phyloP scores from a whole-genome alignment of 1,139 yeast genomes.

The Sugiyamaella japonica region DNA sequence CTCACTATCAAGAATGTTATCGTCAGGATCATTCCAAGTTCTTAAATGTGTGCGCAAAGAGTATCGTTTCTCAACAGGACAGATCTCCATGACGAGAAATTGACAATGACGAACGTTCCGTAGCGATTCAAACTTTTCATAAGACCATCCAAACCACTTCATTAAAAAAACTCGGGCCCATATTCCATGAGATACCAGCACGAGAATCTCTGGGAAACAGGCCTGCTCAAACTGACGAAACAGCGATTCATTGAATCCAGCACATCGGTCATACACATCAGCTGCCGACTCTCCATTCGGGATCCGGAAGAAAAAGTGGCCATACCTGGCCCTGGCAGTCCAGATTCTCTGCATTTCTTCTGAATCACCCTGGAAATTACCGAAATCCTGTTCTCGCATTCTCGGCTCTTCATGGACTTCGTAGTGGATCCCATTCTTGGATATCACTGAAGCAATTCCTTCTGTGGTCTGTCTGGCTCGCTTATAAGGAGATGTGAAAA shows the following conservation, averaged over 20 bases:
- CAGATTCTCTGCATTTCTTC: slow-evolving; percentile 77
- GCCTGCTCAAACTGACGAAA: slow-evolving; percentile 73
- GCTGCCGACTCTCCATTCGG: slow-evolving; percentile 97
- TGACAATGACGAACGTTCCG: slow-evolving; percentile 84
- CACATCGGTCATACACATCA: slow-evolving; percentile 86
- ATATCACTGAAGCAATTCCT: slow-evolving; percentile 61
- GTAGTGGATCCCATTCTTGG: slow-evolving; percentile 46
- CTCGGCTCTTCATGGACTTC: slow-evolving; percentile 80
- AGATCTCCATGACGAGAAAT: slow-evolving; percentile 71
- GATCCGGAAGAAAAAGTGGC: slow-evolving; percentile 86
- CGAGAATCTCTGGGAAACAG: slow-evolving; percentile 69
- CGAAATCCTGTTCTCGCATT: slow-evolving; percentile 92
- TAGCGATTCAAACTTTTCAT: slow-evolving; percentile 80
- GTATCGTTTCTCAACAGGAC: slow-evolving; percentile 39
- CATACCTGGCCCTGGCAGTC: slow-evolving; percentile 83
- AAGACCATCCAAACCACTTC: slow-evolving; percentile 92
- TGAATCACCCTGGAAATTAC: slow-evolving; percentile 76
- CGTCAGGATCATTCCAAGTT: slow-evolving; percentile 42
- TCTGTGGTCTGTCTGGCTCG: slow-evolving; percentile 81
- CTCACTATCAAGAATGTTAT: slow-evolving; percentile 19
- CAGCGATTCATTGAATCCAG: slow-evolving; percentile 83
- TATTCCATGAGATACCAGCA: slow-evolving; percentile 87
- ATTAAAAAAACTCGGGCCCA: slow-evolving; percentile 90
- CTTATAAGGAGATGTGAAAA: slow-evolving; percentile 80
- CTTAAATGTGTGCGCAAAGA: slow-evolving; percentile 36